These are phyloP conservation scores for Apiospora aurea DNA, from an alignment of 2,329 filamentous ascomycete genomes.

Conservation along the genomic window DNA sequence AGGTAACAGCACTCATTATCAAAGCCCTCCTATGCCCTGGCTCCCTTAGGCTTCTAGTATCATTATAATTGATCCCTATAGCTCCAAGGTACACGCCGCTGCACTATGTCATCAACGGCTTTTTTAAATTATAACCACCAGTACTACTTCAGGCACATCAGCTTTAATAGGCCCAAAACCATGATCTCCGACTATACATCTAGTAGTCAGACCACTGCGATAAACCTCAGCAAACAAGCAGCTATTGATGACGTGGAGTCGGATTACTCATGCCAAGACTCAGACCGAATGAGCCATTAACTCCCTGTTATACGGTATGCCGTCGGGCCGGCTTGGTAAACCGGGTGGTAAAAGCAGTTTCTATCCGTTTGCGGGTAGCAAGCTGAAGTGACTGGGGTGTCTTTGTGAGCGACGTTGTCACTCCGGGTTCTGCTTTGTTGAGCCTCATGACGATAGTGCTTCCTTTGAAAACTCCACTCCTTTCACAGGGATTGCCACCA, in stretches of 20 bases:
- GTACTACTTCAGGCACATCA: too few relatives aligned
- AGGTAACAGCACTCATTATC: too few relatives aligned
- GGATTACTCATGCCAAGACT: not conserved
- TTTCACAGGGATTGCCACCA: conserved; percentile 9
- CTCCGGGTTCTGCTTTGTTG: not conserved
- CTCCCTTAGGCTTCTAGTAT: too few relatives aligned
- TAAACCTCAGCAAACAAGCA: not conserved
- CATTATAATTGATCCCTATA: too few relatives aligned
- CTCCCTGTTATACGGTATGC: not conserved
- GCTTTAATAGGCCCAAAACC: not conserved
- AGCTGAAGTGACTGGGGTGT: not conserved
- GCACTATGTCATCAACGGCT: too few relatives aligned
- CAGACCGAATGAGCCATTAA: not conserved
- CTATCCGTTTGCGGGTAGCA: not conserved
- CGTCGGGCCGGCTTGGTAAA: not conserved
- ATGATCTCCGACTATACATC: not conserved
- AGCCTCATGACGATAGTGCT: not conserved
- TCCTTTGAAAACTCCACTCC: not conserved
- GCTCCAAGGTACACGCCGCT: too few relatives aligned
- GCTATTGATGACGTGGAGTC: not conserved
- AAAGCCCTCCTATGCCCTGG: too few relatives aligned
- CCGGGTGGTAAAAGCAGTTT: not conserved
- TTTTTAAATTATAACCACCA: too few relatives aligned
- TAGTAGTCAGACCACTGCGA: not conserved
- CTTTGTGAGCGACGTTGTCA: conserved; percentile 1